Evolutionary conservation across 2,329 filamentous ascomycete genomes (phyloP).

Genomic region (Curvularia sp.): DNA sequence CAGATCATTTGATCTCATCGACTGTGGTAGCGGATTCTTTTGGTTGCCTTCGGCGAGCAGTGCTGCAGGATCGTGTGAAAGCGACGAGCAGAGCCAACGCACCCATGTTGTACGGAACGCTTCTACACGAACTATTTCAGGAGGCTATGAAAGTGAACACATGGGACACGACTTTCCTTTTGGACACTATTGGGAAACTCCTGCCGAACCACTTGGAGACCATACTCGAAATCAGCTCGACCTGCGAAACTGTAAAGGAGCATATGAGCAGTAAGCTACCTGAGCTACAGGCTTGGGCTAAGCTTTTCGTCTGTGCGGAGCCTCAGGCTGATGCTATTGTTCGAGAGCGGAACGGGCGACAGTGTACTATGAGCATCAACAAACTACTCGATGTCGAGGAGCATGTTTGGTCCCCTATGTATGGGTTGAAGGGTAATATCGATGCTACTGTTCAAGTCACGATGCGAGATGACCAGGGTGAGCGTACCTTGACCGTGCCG

Average conservation of each 20-base stretch:
- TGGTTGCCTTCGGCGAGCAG: slow-evolving; percentile 85
- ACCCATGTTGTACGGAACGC: slow-evolving; percentile 87
- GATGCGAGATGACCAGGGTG: slow-evolving; percentile 73
- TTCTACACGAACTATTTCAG: slow-evolving; percentile 95
- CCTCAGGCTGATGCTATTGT: slow-evolving; percentile 77
- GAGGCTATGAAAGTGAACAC: slow-evolving; percentile 82
- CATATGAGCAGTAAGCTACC: slow-evolving; percentile 84
- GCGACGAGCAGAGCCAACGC: slow-evolving; percentile 81
- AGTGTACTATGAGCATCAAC: slow-evolving; percentile 82
- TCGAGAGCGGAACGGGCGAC: slow-evolving; percentile 78
- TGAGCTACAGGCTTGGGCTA: slow-evolving; percentile 83
- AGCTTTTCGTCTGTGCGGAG: slow-evolving; percentile 74
- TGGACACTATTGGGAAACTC: slow-evolving; percentile 69
- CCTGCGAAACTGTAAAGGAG: slow-evolving; percentile 73
- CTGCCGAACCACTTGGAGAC: slow-evolving; percentile 85
- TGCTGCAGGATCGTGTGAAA: slow-evolving; percentile 94
- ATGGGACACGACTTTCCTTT: slow-evolving; percentile 77
- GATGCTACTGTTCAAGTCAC: slow-evolving; percentile 93
- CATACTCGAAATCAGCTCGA: slow-evolving; percentile 84
- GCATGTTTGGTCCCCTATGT: slow-evolving; percentile 98
- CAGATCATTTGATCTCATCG: slow-evolving; percentile 92
- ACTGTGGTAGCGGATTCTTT: slow-evolving; percentile 98
- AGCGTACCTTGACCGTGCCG: slow-evolving; percentile 79
- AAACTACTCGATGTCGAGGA: slow-evolving; percentile 97
- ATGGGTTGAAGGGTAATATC: slow-evolving; percentile 95